Base-by-base conservation (phyloP, 352 stramenopile genomes). In the Globisporangium nagaii region DNA sequence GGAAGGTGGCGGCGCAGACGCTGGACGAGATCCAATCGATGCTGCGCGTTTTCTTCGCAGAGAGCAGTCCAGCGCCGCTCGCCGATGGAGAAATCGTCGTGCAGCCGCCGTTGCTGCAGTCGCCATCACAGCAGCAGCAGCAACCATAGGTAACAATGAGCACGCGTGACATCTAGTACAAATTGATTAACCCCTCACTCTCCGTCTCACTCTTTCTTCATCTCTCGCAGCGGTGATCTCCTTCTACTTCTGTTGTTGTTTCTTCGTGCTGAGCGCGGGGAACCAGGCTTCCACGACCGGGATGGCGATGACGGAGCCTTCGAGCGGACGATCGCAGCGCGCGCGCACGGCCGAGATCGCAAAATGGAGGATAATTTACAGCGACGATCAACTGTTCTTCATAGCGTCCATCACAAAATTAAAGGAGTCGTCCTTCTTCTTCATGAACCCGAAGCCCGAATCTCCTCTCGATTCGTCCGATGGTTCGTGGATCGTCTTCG, bases 331-430 rank as follows among this genome's bases (percentile, higher is more conserved):
- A 37, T 34, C 43, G 5, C 6, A 22, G 19, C 45, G 19, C 45
- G 22, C 46, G 11, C 20, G 12, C 32, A 39, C 31, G 28, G 20
- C 28, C 31, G 35, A 28, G 46, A 19, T 53, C 46, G 55, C 61
- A 58, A 50, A 56, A 48, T 59, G 32, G 53, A 45, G 64, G 56
- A 58, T 84, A 88, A 70, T 86, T 76, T 90, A 82, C 66, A 76
- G 60, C 49, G 53, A 35, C 51, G 50, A 61, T 69, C 66, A 90
- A 64, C 77, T 78, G 75, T 90, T 90, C 75, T 93, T 93, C 83
- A 93, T 93, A 34, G 81, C 80, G 54, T 93, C 83, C 73, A 88
- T 84, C 48, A 93, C 73, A 58, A 93, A 93, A 75, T 90, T 93
- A 65, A 93, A 93, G 58, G 83, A 93, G 69, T 93, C 83, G 45